Evolutionary conservation across 352 stramenopile genomes (phyloP), one percentile per base, ranked within the genome.

Genomic region (Aphanomyces stellatus): DNA sequence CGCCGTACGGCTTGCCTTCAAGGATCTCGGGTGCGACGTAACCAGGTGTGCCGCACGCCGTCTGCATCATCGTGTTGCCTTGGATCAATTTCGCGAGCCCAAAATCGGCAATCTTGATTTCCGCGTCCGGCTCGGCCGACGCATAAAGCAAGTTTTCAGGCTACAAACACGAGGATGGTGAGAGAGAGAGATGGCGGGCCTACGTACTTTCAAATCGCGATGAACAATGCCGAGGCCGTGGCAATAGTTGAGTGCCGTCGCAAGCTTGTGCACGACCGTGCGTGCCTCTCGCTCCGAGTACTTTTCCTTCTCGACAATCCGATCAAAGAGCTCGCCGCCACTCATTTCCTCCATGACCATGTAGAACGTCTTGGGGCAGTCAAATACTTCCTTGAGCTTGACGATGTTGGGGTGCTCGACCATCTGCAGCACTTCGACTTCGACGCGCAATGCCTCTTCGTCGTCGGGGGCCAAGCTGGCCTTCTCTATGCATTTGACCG

Each of bases 11-110:
- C 22, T 88, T 80, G 5, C 91, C 89, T 69, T 96, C 82, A 28
- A 99, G 74, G 76, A 99, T 98, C 80, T 99, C 96, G 0, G 96
- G 93, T 1, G 96, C 96, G 6, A 98, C 93, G 77, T 98, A 99
- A 1, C 95, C 95, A 0, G 95, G 95, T 40, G 95, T 99, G 28
- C 96, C 96, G 72, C 95, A 98, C 57, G 96, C 93, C 5, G 93
- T 98, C 43, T 94, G 93, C 72, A 99, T 91, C 66, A 91, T 85
- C 37, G 85, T 96, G 87, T 98, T 88, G 46, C 91, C 90, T 62
- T 91, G 88, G 41, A 98, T 82, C 43, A 97, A 83, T 71, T 97
- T 97, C 30, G 83, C 82, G 3, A 97, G 75, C 2, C 90, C 90
- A 75, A 97, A 97, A 71, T 96, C 90, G 34, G 88, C 86, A 53